phyloP scores from a whole-genome alignment of 176 grass and related monocot genomes.

The Juncus inflexus region DNA sequence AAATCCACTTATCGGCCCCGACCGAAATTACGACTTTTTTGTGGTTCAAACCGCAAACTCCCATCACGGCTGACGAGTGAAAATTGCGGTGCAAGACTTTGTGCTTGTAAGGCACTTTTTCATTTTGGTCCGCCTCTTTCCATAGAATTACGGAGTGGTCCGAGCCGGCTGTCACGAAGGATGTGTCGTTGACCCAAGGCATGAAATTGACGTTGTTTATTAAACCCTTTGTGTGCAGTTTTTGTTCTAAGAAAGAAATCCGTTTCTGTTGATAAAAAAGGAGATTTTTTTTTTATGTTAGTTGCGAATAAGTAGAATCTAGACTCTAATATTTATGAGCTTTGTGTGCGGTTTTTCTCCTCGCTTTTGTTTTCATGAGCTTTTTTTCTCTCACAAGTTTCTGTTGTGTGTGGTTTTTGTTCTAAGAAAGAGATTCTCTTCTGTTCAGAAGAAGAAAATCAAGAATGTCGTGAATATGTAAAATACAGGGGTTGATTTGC shows the following conservation, averaged over 20 bases:
- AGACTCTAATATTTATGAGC: too few relatives aligned
- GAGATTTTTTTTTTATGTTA: too few relatives aligned
- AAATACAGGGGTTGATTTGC: slow-evolving; percentile 8
- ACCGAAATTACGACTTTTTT: slow-evolving; percentile 74
- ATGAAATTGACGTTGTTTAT: slow-evolving; percentile 93
- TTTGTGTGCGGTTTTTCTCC: too few relatives aligned
- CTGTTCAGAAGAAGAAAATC: slow-evolving; percentile 39
- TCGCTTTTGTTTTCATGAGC: too few relatives aligned
- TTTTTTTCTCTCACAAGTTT: too few relatives aligned
- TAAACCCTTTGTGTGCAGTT: slow-evolving; percentile 81
- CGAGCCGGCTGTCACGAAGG: slow-evolving; percentile 68
- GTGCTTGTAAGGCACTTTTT: slow-evolving; percentile 41
- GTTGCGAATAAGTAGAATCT: too few relatives aligned
- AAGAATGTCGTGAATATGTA: slow-evolving; percentile 20
- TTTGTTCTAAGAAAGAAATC: slow-evolving; percentile 68
- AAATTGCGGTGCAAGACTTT: slow-evolving; percentile 60
- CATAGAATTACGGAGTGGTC: slow-evolving; percentile 86
- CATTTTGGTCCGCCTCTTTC: slow-evolving; percentile 54
- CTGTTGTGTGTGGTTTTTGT: slow-evolving; percentile 58
- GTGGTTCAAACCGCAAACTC: slow-evolving; percentile 71
- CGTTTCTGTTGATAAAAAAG: not conserved
- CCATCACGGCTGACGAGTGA: slow-evolving; percentile 92
- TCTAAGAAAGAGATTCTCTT: slow-evolving; percentile 49
- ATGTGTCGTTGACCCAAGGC: slow-evolving; percentile 67
- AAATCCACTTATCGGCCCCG: slow-evolving; percentile 86